Base-by-base conservation (phyloP, 2,329 filamentous ascomycete species). In the Fusarium abutilonis region DNA sequence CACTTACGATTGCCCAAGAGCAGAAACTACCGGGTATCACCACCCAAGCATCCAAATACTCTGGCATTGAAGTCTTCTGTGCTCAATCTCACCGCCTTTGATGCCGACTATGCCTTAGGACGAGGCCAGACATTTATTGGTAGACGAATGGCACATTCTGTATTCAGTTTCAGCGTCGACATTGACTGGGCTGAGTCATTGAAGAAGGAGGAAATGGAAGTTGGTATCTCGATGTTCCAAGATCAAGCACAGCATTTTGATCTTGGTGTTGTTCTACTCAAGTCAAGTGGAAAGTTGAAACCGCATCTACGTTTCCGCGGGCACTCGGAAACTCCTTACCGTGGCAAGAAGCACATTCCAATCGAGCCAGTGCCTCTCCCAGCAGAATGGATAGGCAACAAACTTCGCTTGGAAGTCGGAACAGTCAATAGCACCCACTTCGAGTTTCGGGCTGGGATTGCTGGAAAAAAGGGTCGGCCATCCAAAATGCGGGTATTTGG, bases 161-260 rank as follows among this genome's bases (percentile, higher is more conserved):
- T 84, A 1, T 86, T 86, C 69, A 79, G 74, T 0, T 86, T 77
- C 67, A 77, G 73, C 41, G 77, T 83, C 4, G 75, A 82, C 52
- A 46, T 86, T 0, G 71, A 76, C 13, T 86, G 80, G 64, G 49
- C 65, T 0, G 77, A 81, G 0, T 53, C 47, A 2, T 32, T 65
- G 10, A 70, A 69, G 0, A 60, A 60, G 0, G 43, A 71, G 2
- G 78, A 78, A 1, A 78, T 82, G 60, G 83, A 86, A 67, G 80
- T 82, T 3, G 84, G 84, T 0, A 73, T 86, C 5, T 80, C 79
- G 0, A 72, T 79, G 0, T 86, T 86, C 63, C 74, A 86, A 29
- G 83, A 80, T 1, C 79, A 86, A 68, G 79, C 81, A 55, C 80
- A 85, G 56, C 83, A 86, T 45, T 71, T 82, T 7, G 80, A 84